Conservation (phyloP, 1,284 basidiomycete genomes). For the Rhodotorula mucilaginosa region DNA sequence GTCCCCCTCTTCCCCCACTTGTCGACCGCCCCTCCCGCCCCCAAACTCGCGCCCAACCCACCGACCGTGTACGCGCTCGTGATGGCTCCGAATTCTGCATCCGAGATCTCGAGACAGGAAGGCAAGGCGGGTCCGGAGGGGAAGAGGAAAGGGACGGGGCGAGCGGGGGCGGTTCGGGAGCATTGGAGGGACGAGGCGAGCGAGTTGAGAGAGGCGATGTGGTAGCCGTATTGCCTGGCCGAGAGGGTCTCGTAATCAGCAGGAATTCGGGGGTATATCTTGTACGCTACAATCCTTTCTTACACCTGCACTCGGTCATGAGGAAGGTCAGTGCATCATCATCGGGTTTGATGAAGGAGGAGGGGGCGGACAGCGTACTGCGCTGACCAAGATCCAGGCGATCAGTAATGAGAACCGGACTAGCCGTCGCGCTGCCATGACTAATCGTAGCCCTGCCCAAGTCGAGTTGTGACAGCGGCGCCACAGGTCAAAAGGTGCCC, state of each 20-base stretch:
- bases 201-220: constrained; percentile 41
- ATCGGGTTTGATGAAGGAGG: too few species aligned
- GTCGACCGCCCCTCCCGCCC: constrained; percentile 40
- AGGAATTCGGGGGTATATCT: not conserved
- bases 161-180: not conserved
- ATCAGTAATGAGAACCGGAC: not conserved
- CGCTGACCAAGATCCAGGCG: not conserved
- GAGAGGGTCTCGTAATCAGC: not conserved
- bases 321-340: not conserved
- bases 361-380: not conserved
- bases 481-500: too few species aligned
- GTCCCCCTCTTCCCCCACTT: constrained; percentile 35
- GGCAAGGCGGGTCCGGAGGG: not conserved
- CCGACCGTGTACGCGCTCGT: constrained; percentile 50
- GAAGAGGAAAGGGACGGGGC: not conserved
- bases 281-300: not conserved
- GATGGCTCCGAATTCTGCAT: constrained; percentile 43
- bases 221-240: constrained; percentile 41
- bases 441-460: too few species aligned
- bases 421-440: not conserved
- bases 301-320: not conserved
- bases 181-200: constrained; percentile 30
- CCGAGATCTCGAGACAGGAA: constrained; percentile 34
- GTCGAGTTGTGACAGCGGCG: too few species aligned
- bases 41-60: constrained; percentile 46